Conservation (phyloP, 1,284 basidiomycete genomes). For the Coriolopsis trogii region DNA sequence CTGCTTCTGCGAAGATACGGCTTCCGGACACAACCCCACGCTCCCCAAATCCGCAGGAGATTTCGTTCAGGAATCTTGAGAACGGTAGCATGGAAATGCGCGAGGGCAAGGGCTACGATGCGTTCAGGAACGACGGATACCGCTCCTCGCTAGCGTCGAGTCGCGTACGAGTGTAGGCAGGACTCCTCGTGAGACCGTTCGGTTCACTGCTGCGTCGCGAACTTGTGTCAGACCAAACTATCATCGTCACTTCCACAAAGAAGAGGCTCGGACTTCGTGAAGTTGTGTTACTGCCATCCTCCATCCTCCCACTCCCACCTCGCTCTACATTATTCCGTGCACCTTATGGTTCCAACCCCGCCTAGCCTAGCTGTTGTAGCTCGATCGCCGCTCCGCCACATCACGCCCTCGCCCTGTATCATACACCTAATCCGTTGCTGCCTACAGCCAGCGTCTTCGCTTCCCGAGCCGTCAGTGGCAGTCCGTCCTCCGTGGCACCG, state of each 20-base stretch:
- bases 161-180: conserved; percentile 12
- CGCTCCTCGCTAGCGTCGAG: conserved; percentile 15
- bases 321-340: not conserved
- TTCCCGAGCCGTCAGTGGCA: no score
- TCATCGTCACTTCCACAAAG: conserved; percentile 22
- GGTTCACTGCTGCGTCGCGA: not conserved
- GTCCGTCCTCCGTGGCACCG: not conserved
- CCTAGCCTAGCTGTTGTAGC: conserved; percentile 21
- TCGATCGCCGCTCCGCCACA: conserved; percentile 16
- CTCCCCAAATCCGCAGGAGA: conserved; percentile 8
- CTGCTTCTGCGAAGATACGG: conserved; percentile 8
- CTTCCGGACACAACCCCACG: conserved; percentile 17
- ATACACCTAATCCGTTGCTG: no score
- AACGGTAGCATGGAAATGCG: conserved; percentile 21
- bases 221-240: not conserved
- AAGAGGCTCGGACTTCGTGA: conserved; percentile 28
- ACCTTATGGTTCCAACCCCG: not conserved
- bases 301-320: conserved; percentile 1
- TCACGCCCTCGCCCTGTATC: conserved; percentile 6
- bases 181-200: not conserved
- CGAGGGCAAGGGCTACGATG: conserved; percentile 14
- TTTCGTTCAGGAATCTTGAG: conserved; percentile 19
- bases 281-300: conserved; percentile 21
- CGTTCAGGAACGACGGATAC: not conserved
- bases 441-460: not conserved